Base-by-base conservation (phyloP, 2,329 filamentous ascomycete species). In the Reticulascus tulasneorum region DNA sequence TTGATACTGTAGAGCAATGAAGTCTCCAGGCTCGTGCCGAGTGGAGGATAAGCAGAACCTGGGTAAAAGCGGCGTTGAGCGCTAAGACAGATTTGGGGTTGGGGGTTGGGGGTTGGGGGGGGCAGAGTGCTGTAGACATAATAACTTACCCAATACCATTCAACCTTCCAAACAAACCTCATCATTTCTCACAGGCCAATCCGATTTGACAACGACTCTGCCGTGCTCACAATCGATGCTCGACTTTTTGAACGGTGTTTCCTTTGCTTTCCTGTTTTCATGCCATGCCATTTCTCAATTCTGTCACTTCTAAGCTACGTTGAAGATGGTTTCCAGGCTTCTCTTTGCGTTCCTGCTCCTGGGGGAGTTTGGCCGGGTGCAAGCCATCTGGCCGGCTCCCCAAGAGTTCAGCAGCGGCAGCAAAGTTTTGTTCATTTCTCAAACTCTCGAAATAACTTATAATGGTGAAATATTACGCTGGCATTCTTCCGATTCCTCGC, bases 341-440 rank as follows among this genome's bases (percentile, higher is more conserved):
- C 40, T 64, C 23, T 47, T 68, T 36, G 56, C 63, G 27, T 42
- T 64, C 34, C 53, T 66, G 27, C 56, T 69, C 29, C 49, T 68
- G 44, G 59, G n/a, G n/a, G n/a, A 59, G 32, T 52, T 64, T 38
- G 49, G 58, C 10, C 64, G 65, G 9, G 70, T 58, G 37, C 47
- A 62, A n/a, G 76, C 77, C 11, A 54, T 82, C 41, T 82, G 77
- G 77, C 77, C 77, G 10, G 62, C 67, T 16, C 77, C 77, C 3
- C 60, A 62, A 35, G 64, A 62, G 24, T 63, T 73, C 35, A 68
- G 63, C 28, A 73, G 67, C 12, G 77, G 77, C 38, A 66, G 66
- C 46, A 63, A 63, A 9, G 62, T 67, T 21, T 57, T 82, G 43
- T 77, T 71, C 58, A 73, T 82, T 49, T 62, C 66, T 42, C 58